Percentiles rank a stretch among this genome's conserved stretches.
phyloP scores from a whole-genome alignment of 352 stramenopile species.

The Phytophthora tentaculata region DNA sequence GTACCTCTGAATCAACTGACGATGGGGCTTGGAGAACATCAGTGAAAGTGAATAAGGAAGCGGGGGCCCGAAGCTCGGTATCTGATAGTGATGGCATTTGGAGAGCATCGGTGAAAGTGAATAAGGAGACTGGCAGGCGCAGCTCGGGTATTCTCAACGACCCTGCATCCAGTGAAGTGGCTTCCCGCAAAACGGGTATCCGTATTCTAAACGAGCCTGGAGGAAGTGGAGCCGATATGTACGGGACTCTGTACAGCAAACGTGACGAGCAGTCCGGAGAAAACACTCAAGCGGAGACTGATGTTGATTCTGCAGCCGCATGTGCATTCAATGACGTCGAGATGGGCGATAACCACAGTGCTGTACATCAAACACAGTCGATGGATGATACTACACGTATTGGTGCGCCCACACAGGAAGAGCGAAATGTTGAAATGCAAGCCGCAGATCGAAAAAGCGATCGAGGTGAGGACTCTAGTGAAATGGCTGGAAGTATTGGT shows the following conservation, averaged over 20 bases:
- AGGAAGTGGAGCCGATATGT: slow-evolving; percentile 36
- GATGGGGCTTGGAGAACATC: slow-evolving; percentile 13
- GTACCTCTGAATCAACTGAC: slow-evolving; percentile 12
- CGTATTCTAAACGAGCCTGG: slow-evolving; percentile 50
- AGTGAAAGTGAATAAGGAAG: slow-evolving; percentile 39
- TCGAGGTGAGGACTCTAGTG: slow-evolving; percentile 2
- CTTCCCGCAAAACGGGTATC: slow-evolving; percentile 22
- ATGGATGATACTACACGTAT: not conserved
- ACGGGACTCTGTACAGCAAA: slow-evolving; percentile 37
- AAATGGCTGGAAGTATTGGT: not conserved
- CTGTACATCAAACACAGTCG: not conserved
- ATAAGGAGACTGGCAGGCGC: slow-evolving; percentile 34
- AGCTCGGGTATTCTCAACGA: slow-evolving; percentile 25
- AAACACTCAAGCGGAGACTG: not conserved
- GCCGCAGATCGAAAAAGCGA: not conserved
- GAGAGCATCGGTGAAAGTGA: slow-evolving; percentile 44
- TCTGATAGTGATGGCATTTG: slow-evolving; percentile 6
- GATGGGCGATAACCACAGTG: slow-evolving; percentile 15
- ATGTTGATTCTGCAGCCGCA: not conserved
- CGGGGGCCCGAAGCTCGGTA: slow-evolving; percentile 26
- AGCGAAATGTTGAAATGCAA: slow-evolving; percentile 22
- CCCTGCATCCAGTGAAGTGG: not conserved
- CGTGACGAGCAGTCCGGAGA: not conserved
- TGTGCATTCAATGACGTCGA: slow-evolving; percentile 15
- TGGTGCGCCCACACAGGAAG: not conserved